Conservation (phyloP, 129 eudicot genomes). For the Silybum marianum region DNA sequence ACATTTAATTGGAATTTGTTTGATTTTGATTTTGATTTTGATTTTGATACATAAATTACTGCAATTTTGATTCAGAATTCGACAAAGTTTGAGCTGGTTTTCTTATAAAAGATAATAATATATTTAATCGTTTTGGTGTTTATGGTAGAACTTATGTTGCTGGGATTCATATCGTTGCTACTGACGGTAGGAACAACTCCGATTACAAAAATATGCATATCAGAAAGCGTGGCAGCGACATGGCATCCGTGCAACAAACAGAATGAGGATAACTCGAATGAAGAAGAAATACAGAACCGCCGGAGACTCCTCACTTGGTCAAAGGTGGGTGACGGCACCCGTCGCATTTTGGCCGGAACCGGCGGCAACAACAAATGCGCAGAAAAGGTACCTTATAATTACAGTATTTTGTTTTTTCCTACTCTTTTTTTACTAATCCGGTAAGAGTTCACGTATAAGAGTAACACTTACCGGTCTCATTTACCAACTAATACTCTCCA, state of each 20-base stretch:
- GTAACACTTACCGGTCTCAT: no score
- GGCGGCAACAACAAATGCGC: slow-evolving; percentile 43
- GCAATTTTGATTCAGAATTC: not conserved
- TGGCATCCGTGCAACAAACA: slow-evolving; percentile 56
- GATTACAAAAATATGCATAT: slow-evolving; percentile 47
- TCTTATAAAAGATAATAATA: no score
- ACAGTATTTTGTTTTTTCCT: no score
- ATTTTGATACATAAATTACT: not conserved
- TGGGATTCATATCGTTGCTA: slow-evolving; percentile 74
- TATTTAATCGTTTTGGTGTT: not conserved
- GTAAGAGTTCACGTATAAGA: no score
- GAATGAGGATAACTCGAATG: not conserved
- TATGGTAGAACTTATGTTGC: slow-evolving; percentile 59
- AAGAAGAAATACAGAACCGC: slow-evolving; percentile 23
- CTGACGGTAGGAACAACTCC: slow-evolving; percentile 53
- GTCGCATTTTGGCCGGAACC: slow-evolving; percentile 39
- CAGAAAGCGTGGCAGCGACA: slow-evolving; percentile 41
- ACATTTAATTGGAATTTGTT: not conserved
- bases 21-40: not conserved
- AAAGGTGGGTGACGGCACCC: slow-evolving; percentile 5
- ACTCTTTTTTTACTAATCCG: no score
- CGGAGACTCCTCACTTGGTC: slow-evolving; percentile 44
- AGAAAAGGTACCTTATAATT: slow-evolving; percentile 34
- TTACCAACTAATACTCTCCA: no score
- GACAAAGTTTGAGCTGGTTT: no score